phyloP scores from a whole-genome alignment of 768 basidiomycete species.

The Mycena amicta region DNA sequence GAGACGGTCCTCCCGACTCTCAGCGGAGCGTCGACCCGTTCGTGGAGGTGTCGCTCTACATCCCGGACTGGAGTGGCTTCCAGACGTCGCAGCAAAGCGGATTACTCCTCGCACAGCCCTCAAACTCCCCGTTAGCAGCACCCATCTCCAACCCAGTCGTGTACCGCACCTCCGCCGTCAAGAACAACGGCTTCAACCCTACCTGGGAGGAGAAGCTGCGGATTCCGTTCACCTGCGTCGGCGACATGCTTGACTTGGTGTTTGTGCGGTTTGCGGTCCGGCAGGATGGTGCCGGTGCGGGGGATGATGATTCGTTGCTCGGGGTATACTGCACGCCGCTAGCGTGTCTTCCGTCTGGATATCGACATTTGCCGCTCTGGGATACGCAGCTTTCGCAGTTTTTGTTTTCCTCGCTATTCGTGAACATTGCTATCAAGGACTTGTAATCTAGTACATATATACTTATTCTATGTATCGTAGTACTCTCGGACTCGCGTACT shows the following conservation, averaged over 20 bases:
- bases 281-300: constrained; percentile 56
- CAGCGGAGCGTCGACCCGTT: constrained; percentile 59
- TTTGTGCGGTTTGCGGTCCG: constrained; percentile 82
- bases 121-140: not conserved
- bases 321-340: constrained; percentile 76
- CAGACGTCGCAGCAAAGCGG: too few relatives aligned
- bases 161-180: constrained; percentile 62
- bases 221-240: constrained; percentile 76
- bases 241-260: constrained; percentile 76
- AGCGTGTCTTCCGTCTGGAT: constrained; percentile 79
- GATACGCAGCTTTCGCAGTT: constrained; percentile 86
- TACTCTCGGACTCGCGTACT: too few relatives aligned
- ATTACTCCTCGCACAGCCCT: too few relatives aligned
- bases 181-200: constrained; percentile 93
- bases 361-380: constrained; percentile 86
- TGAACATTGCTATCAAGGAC: constrained; percentile 56
- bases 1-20: constrained; percentile 42
- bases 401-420: constrained; percentile 92
- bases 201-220: constrained; percentile 74
- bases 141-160: constrained; percentile 31
- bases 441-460: not conserved
- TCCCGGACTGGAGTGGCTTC: constrained; percentile 65
- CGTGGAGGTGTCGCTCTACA: constrained; percentile 78
- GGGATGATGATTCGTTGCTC: constrained; percentile 61
- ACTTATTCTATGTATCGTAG: too few relatives aligned